These are phyloP conservation scores for Telfairia occidentalis DNA, from an alignment of 331 rosid genomes.

Conservation along the genomic window DNA sequence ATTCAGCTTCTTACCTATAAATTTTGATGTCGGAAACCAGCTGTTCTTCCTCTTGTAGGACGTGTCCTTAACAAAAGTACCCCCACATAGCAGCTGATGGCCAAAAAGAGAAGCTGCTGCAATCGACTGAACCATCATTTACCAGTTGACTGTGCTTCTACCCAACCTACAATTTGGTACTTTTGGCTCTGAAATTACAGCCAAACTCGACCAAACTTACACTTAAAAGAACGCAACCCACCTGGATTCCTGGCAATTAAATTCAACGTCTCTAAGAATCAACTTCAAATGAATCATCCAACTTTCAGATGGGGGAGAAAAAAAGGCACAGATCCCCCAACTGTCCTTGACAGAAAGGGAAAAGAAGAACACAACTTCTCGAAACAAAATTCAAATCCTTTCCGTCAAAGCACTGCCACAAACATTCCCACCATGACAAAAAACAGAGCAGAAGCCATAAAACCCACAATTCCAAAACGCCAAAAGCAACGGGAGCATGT, in stretches of 20 bases:
- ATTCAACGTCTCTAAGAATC: background rate
- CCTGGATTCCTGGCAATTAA: constrained; percentile 1
- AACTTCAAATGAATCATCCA: background rate
- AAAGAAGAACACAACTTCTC: constrained; percentile 11
- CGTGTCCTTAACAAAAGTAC: constrained; percentile 32
- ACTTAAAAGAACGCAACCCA: constrained; percentile 8
- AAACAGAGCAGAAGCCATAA: constrained; percentile 23
- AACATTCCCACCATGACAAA: constrained; percentile 23
- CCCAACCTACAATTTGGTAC: constrained; percentile 11
- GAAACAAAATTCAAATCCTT: constrained; percentile 7
- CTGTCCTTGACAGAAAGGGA: constrained; percentile 13
- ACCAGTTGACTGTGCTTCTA: constrained; percentile 1
- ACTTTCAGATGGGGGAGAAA: constrained; percentile 1
- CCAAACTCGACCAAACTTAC: background rate
- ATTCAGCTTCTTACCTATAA: constrained; percentile 39
- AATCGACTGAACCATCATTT: constrained; percentile 72
- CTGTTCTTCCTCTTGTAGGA: constrained; percentile 37
- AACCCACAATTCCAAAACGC: constrained; percentile 17
- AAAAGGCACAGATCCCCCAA: background rate
- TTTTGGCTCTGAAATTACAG: background rate
- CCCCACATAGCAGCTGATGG: constrained; percentile 44
- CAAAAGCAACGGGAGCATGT: constrained; percentile 16
- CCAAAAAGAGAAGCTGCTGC: constrained; percentile 68
- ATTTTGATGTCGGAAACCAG: constrained; percentile 28
- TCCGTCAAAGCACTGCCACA: constrained; percentile 18